These are phyloP conservation scores for Porcisia hertigi DNA, from an alignment of 208 protist species.

Conservation along the genomic window DNA sequence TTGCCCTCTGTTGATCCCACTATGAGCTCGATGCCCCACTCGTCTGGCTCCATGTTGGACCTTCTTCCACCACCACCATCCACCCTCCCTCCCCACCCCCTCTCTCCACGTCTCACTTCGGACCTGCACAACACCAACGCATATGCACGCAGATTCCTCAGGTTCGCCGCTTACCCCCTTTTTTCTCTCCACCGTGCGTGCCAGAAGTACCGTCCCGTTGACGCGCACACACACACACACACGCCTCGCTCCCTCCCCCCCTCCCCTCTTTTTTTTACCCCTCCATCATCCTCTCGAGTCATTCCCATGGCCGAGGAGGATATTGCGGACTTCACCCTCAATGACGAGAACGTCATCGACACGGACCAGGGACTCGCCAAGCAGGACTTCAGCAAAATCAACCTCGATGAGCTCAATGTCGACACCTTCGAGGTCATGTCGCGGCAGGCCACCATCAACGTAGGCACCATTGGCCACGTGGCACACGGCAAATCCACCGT, in stretches of 20 bases:
- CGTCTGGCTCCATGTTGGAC: too few relatives aligned
- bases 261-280: neutral
- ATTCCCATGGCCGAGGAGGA: constrained; percentile 64
- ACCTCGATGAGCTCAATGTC: constrained; percentile 88
- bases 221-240: neutral
- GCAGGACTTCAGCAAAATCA: constrained; percentile 75
- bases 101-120: too few relatives aligned
- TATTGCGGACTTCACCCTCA: constrained; percentile 68
- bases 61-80: too few relatives aligned
- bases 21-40: too few relatives aligned
- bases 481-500: constrained; percentile 99
- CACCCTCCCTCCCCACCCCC: too few relatives aligned
- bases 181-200: neutral
- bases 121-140: too few relatives aligned
- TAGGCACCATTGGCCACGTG: constrained; percentile 99
- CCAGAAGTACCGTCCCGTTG: neutral
- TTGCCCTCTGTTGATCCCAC: neutral
- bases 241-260: neutral
- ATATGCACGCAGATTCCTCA: too few relatives aligned
- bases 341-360: constrained; percentile 49
- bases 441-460: constrained; percentile 99
- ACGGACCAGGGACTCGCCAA: constrained; percentile 55
- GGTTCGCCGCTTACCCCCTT: constrained; percentile 99
- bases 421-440: constrained; percentile 97
- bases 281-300: neutral